Percentiles rank a stretch among this genome's conserved stretches.
These are phyloP conservation scores for Daldinia caldariorum DNA, from an alignment of 495 filamentous ascomycete species.

Conservation along the genomic window DNA sequence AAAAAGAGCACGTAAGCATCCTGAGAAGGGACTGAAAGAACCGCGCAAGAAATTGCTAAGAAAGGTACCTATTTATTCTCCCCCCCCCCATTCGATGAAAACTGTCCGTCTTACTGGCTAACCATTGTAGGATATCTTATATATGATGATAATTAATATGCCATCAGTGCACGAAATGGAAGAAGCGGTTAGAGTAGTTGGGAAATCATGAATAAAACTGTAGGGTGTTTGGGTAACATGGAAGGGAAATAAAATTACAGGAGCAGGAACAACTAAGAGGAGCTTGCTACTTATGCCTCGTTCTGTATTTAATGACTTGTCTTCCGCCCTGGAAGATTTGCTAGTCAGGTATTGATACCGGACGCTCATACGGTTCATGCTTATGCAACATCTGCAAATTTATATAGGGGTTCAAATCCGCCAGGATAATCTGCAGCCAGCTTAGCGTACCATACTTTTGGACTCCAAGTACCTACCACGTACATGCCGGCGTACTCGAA, in stretches of 20 bases:
- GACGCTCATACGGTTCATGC: not conserved
- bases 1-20: slow-evolving; percentile 24
- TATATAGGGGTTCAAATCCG: not conserved
- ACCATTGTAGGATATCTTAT: slow-evolving; percentile 21
- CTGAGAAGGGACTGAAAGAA: slow-evolving; percentile 18
- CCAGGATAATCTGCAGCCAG: not conserved
- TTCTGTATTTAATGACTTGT: too few species aligned
- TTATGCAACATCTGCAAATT: not conserved
- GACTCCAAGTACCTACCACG: not conserved
- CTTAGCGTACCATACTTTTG: not conserved
- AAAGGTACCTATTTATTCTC: slow-evolving; percentile 8
- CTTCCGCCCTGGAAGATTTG: too few species aligned
- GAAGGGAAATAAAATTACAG: too few species aligned
- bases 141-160: slow-evolving; percentile 38
- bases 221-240: not conserved
- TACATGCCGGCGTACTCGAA: too few species aligned
- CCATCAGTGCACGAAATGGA: slow-evolving; percentile 31
- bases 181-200: slow-evolving; percentile 9
- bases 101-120: not conserved
- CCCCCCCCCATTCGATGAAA: not conserved
- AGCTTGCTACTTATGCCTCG: too few species aligned
- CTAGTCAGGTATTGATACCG: not conserved
- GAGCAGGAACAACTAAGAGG: too few species aligned
- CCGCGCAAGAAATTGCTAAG: slow-evolving; percentile 19
- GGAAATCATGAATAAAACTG: too few species aligned